Percentiles rank a stretch among this genome's conserved stretches.
Evolutionary conservation across 2,329 filamentous ascomycete species (phyloP).

Genomic region (Rhynchosporium graminicola): DNA sequence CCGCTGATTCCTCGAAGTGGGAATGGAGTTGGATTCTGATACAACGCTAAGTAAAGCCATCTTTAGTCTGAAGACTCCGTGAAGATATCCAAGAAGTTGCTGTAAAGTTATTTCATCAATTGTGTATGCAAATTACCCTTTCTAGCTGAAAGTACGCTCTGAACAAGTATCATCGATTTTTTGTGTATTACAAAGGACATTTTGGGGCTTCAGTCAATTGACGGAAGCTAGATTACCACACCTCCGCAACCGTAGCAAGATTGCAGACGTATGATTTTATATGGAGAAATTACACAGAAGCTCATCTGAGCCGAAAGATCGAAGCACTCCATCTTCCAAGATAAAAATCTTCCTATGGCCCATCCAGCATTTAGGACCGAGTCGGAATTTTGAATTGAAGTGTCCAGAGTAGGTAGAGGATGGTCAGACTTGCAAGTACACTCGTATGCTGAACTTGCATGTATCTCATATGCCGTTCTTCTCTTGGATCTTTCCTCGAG

Average conservation of each 20-base stretch:
- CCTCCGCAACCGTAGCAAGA: background rate
- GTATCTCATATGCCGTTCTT: too few species aligned
- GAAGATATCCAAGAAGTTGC: too few species aligned
- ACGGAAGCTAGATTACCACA: background rate
- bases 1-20: background rate
- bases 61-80: background rate
- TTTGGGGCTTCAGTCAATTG: too few species aligned
- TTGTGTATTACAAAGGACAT: too few species aligned
- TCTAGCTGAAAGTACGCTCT: too few species aligned
- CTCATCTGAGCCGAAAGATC: slow-evolving; percentile 24
- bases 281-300: background rate
- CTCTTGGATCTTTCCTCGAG: too few species aligned
- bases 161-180: too few species aligned
- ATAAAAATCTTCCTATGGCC: slow-evolving; percentile 16
- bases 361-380: background rate
- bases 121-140: too few species aligned
- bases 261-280: background rate
- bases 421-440: slow-evolving; percentile 13
- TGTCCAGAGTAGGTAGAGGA: slow-evolving; percentile 11
- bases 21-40: background rate
- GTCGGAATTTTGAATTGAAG: background rate
- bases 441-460: slow-evolving; percentile 9
- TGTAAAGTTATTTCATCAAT: too few species aligned
- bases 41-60: background rate
- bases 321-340: slow-evolving; percentile 17